Evolutionary conservation across 2,329 filamentous ascomycete genomes (phyloP), one percentile per base, ranked within the genome.

Genomic region (Hymenoscyphus albidus): DNA sequence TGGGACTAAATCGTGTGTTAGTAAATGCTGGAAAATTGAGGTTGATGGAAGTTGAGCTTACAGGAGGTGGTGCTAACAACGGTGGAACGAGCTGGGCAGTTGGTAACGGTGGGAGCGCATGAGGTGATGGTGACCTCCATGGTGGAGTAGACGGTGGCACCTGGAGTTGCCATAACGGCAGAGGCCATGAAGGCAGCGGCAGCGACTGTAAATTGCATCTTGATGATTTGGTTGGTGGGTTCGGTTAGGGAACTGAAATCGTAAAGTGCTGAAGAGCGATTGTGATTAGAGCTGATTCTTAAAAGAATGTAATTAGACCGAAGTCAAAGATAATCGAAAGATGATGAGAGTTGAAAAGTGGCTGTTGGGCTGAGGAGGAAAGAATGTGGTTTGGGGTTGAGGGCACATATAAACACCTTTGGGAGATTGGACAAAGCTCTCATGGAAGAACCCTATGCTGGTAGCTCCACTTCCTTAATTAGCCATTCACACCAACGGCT

Each of bases 121-220:
- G 78, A 81, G 75, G 80, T 83, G 77, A 83, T 79, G 76, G 81
- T 83, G 64, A 82, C 77, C 70, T 81, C 76, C 70, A 80, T 77
- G 67, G 80, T 82, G 72, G 76, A 71, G 77, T 81, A 81, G 76
- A 82, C 75, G 72, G 80, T 80, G 59, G 51, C 58, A 59, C 18
- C 16, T 22, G 56, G n/a, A n/a, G 12, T 32, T 16, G 61, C 62
- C 61, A 67, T 63, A 59, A 63, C 65, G 54, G 65, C 67, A 64
- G 68, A 67, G 65, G 72, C 74, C 71, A 75, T 68, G 63, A 76
- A 58, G 70, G 71, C 71, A 72, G 69, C 68, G 70, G 74, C 68
- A 61, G 73, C 68, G 66, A 73, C 61, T 56, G 72, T 69, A 73
- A 75, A 76, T 71, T 71, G 73, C 75, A 77, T 77, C 62, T 76